Percentiles rank a stretch among this genome's conserved stretches.
phyloP scores from a whole-genome alignment of 1,284 basidiomycete genomes.

The Marasmius tenuissimus region DNA sequence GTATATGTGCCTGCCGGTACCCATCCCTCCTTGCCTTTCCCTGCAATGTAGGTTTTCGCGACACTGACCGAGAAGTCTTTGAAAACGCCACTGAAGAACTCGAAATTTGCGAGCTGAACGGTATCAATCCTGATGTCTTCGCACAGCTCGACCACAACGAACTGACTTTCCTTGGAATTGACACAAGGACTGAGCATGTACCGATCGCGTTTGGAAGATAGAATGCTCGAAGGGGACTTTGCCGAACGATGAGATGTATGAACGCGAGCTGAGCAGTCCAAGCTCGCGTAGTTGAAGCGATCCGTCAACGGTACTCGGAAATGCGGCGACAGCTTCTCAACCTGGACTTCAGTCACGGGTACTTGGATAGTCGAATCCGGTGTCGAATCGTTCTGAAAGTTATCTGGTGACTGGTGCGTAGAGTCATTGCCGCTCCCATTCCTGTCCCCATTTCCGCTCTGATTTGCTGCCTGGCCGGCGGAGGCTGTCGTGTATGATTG shows the following conservation, averaged over 20 bases:
- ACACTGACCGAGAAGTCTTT: slow-evolving; percentile 89
- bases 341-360: slow-evolving; percentile 14
- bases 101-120: slow-evolving; percentile 94
- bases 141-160: slow-evolving; percentile 94
- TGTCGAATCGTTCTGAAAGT: not conserved
- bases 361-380: slow-evolving; percentile 14
- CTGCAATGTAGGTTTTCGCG: slow-evolving; percentile 62
- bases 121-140: slow-evolving; percentile 97
- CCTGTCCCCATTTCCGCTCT: slow-evolving; percentile 13
- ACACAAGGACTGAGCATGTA: slow-evolving; percentile 98
- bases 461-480: not conserved
- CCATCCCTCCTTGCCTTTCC: slow-evolving; percentile 65
- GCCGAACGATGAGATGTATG: slow-evolving; percentile 82
- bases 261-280: slow-evolving; percentile 92
- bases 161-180: slow-evolving; percentile 60
- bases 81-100: slow-evolving; percentile 98
- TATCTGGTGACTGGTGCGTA: not conserved
- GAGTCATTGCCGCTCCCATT: slow-evolving; percentile 8
- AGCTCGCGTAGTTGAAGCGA: slow-evolving; percentile 91
- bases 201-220: slow-evolving; percentile 88
- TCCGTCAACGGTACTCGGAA: slow-evolving; percentile 70
- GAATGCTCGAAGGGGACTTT: slow-evolving; percentile 82
- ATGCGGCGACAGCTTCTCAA: slow-evolving; percentile 44
- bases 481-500: not conserved
- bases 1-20: slow-evolving; percentile 75